phyloP scores from a whole-genome alignment of 306 rosid species.

The Sechiopsis laciniata region DNA sequence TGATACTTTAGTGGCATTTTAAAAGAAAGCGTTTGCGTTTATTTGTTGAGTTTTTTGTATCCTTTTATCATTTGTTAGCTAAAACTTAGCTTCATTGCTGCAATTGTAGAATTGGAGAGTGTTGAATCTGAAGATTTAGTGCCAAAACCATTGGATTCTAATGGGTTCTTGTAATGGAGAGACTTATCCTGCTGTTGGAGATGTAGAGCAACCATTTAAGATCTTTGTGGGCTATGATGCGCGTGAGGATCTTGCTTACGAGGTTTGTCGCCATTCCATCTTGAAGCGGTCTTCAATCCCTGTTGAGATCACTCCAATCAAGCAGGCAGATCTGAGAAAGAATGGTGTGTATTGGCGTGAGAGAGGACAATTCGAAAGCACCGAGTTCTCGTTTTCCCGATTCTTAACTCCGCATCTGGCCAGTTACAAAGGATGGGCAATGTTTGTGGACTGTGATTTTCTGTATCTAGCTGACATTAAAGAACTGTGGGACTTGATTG shows the following conservation, averaged over 20 bases:
- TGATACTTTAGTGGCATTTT: neutral
- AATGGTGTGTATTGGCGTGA: slow-evolving; percentile 56
- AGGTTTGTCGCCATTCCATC: slow-evolving; percentile 55
- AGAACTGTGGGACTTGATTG: slow-evolving; percentile 45
- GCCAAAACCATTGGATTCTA: slow-evolving; percentile 13
- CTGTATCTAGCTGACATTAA: slow-evolving; percentile 54
- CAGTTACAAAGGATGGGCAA: slow-evolving; percentile 56
- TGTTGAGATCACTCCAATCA: slow-evolving; percentile 54
- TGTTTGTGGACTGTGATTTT: slow-evolving; percentile 75
- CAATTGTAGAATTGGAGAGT: neutral
- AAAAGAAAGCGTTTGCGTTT: neutral
- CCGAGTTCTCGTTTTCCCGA: slow-evolving; percentile 61
- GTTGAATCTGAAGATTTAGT: slow-evolving; percentile 10
- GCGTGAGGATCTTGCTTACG: slow-evolving; percentile 49
- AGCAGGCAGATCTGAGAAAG: slow-evolving; percentile 57
- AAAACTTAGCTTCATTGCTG: neutral
- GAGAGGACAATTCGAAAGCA: slow-evolving; percentile 60
- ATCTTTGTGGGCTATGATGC: slow-evolving; percentile 65
- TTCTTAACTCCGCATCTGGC: slow-evolving; percentile 59
- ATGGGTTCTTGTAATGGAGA: slow-evolving; percentile 50
- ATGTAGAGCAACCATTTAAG: slow-evolving; percentile 37
- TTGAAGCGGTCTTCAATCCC: slow-evolving; percentile 54
- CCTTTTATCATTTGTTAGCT: neutral
- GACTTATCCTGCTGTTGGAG: slow-evolving; percentile 26
- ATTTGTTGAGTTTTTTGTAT: neutral